Evolutionary conservation across 306 rosid species (phyloP).

Genomic region (Dalbergia oliveri): DNA sequence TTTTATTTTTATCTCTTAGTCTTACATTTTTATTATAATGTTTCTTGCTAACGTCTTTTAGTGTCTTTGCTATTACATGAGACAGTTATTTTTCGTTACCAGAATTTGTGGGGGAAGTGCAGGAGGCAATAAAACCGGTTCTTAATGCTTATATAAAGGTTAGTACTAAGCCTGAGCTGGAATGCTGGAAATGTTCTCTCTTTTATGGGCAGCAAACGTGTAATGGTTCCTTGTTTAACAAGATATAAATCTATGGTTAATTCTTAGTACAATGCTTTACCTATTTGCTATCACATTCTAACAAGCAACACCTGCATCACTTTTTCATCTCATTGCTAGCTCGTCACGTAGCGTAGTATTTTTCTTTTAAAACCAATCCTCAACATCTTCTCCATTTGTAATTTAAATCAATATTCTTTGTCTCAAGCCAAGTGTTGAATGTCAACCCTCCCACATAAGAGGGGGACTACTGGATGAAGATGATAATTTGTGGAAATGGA

Average conservation of each 20-base stretch:
- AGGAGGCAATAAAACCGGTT: conserved; percentile 90
- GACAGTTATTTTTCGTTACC: conserved; percentile 80
- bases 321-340: background rate
- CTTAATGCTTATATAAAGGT: conserved; percentile 88
- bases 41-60: conserved; percentile 36
- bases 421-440: conserved; percentile 5
- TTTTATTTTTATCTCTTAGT: conserved; percentile 32
- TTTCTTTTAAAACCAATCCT: conserved; percentile 15
- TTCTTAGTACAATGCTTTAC: conserved; percentile 7
- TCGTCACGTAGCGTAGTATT: background rate
- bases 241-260: conserved; percentile 10
- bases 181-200: conserved; percentile 24
- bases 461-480: conserved; percentile 4
- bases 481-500: conserved; percentile 23
- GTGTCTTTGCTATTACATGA: conserved; percentile 40
- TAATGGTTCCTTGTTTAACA: background rate
- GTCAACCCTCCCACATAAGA: background rate
- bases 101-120: conserved; percentile 85
- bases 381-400: background rate
- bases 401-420: background rate
- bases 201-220: background rate
- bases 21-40: conserved; percentile 30
- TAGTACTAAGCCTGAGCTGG: conserved; percentile 38
- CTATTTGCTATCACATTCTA: conserved; percentile 15
- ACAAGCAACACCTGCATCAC: background rate